Evolutionary conservation across 1,284 basidiomycete genomes (phyloP).

Genomic region (Tylopilus orsonianus): DNA sequence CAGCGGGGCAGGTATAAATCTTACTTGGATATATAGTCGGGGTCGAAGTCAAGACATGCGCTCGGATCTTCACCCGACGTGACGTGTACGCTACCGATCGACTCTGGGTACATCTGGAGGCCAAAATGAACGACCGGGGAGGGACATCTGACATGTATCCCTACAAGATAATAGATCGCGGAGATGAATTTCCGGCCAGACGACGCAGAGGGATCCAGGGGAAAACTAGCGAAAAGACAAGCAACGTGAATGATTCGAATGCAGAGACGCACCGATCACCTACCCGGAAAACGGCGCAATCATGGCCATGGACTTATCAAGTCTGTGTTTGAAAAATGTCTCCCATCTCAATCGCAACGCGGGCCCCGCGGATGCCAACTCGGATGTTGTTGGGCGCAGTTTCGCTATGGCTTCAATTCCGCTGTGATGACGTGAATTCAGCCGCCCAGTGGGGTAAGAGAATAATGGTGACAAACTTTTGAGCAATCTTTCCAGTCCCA

Average conservation of each 20-base stretch:
- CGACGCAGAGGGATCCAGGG: background rate
- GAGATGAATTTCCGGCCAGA: constrained; percentile 12
- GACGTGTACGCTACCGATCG: constrained; percentile 31
- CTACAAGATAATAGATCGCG: constrained; percentile 16
- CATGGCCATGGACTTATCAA: constrained; percentile 26
- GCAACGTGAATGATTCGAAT: background rate
- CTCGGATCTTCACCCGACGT: constrained; percentile 26
- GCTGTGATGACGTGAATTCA: constrained; percentile 23
- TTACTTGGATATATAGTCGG: constrained; percentile 14
- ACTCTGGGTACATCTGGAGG: constrained; percentile 32
- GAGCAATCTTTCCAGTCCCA: constrained; percentile 48
- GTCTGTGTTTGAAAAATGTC: constrained; percentile 31
- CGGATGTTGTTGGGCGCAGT: constrained; percentile 37
- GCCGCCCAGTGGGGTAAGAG: background rate
- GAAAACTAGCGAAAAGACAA: constrained; percentile 10
- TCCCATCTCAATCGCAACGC: constrained; percentile 42
- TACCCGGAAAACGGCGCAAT: constrained; percentile 20
- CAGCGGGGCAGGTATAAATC: background rate
- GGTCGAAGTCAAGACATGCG: constrained; percentile 23
- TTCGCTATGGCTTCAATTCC: constrained; percentile 40
- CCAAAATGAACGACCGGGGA: background rate
- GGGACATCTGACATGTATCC: background rate
- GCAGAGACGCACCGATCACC: background rate
- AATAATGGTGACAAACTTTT: constrained; percentile 40
- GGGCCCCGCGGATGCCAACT: constrained; percentile 38